Conservation (phyloP, 331 rosid species). For the Malus hybrid region DNA sequence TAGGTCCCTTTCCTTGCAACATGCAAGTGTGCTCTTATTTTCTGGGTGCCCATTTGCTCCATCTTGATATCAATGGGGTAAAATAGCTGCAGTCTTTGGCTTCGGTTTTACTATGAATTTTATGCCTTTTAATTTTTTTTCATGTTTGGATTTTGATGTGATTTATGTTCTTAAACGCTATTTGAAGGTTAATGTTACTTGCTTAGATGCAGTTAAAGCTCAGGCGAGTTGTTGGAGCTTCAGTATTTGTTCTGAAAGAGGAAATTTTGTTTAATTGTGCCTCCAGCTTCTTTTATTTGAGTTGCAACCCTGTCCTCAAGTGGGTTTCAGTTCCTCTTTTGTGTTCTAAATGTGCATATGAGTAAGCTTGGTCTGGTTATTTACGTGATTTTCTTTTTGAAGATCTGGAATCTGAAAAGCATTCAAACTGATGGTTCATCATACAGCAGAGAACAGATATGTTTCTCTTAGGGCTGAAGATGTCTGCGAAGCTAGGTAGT, state of each 20-base stretch:
- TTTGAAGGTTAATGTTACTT: background rate
- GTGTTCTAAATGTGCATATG: background rate
- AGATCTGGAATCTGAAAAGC: background rate
- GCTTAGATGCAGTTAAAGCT: background rate
- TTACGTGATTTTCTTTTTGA: background rate
- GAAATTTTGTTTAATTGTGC: background rate
- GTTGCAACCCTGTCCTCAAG: background rate
- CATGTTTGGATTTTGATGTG: background rate
- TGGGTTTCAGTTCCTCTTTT: background rate
- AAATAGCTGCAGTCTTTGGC: background rate
- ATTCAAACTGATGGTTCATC: too few relatives aligned
- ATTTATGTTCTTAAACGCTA: background rate
- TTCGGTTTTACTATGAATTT: background rate
- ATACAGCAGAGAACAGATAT: background rate
- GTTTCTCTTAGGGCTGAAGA: background rate
- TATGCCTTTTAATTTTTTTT: background rate
- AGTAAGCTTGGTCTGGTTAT: background rate
- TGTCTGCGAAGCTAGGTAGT: background rate
- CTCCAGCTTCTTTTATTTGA: background rate
- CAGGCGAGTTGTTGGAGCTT: background rate
- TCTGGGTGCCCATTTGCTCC: background rate
- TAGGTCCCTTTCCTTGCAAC: background rate
- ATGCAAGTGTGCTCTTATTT: background rate
- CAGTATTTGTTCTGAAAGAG: background rate
- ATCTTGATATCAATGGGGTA: background rate